phyloP scores from a whole-genome alignment of 805 yeast species.

The Spathaspora girioi region DNA sequence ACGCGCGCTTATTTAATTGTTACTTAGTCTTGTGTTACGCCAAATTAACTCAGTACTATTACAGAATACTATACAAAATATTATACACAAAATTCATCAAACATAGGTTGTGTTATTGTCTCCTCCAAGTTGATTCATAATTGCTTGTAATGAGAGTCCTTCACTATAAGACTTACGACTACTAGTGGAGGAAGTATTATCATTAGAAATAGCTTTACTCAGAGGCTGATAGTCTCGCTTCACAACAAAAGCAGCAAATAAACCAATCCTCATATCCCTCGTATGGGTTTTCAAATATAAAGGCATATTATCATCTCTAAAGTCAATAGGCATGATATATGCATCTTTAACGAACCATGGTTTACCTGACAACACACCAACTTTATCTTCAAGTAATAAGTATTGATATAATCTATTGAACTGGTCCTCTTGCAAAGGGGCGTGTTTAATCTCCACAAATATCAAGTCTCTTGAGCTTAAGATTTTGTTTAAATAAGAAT shows the following conservation, averaged over 20 bases:
- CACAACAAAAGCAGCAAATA: constrained; percentile 35
- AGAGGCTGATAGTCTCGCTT: constrained; percentile 31
- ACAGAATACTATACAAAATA: background rate
- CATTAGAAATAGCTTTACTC: background rate
- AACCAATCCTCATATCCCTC: constrained; percentile 16
- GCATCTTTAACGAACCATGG: constrained; percentile 59
- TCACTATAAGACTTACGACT: background rate
- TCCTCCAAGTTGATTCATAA: constrained; percentile 13
- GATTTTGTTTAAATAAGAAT: constrained; percentile 50
- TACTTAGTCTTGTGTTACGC: background rate
- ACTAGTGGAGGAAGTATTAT: background rate
- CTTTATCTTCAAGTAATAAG: constrained; percentile 43
- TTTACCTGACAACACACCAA: constrained; percentile 56
- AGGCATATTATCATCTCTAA: constrained; percentile 18
- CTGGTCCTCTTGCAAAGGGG: constrained; percentile 16
- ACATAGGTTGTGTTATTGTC: background rate
- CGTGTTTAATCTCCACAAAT: constrained; percentile 40
- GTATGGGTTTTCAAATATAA: constrained; percentile 14
- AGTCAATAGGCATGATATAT: constrained; percentile 48
- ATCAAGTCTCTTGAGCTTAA: constrained; percentile 49
- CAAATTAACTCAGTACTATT: background rate
- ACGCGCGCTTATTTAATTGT: too few species aligned
- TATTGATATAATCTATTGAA: constrained; percentile 38
- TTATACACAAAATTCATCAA: background rate
- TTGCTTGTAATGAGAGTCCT: constrained; percentile 3